A percentile compares a stretch with the other conserved stretches of the same genome.
phyloP scores from a whole-genome alignment of 257 asterid species.

The Solanum okadae region DNA sequence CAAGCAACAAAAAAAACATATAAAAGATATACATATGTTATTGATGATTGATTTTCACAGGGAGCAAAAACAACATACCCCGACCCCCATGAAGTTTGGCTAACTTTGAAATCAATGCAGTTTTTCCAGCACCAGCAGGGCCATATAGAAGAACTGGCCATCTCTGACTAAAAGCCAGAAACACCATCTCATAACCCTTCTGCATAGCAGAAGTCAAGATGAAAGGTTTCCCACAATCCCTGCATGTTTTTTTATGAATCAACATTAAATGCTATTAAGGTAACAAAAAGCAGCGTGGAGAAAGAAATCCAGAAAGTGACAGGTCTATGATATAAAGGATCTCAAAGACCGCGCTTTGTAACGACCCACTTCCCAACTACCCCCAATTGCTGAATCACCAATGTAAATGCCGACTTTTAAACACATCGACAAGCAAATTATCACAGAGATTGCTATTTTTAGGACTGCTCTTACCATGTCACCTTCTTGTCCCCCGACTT shows the following conservation, averaged over 20 bases:
- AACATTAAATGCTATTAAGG: background rate
- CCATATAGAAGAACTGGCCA: slow-evolving; percentile 97
- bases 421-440: background rate
- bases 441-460: background rate
- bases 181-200: slow-evolving; percentile 72
- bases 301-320: background rate
- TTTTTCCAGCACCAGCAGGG: slow-evolving; percentile 89
- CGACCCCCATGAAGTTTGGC: slow-evolving; percentile 44
- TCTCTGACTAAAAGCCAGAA: slow-evolving; percentile 75
- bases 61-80: background rate
- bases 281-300: background rate
- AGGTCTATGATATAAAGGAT: background rate
- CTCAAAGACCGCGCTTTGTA: background rate
- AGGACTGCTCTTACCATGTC: slow-evolving; percentile 28
- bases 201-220: slow-evolving; percentile 52
- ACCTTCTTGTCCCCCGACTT: background rate
- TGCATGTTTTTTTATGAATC: slow-evolving; percentile 17
- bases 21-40: background rate
- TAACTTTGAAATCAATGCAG: slow-evolving; percentile 59
- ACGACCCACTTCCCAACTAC: background rate
- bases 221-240: slow-evolving; percentile 48
- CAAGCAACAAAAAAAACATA: background rate
- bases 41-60: background rate
- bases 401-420: background rate
- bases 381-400: background rate